Percentiles rank a stretch among this genome's conserved stretches.
Evolutionary conservation across 2,329 filamentous ascomycete genomes (phyloP).

Genomic region (Atkinsonella hypoxylon): DNA sequence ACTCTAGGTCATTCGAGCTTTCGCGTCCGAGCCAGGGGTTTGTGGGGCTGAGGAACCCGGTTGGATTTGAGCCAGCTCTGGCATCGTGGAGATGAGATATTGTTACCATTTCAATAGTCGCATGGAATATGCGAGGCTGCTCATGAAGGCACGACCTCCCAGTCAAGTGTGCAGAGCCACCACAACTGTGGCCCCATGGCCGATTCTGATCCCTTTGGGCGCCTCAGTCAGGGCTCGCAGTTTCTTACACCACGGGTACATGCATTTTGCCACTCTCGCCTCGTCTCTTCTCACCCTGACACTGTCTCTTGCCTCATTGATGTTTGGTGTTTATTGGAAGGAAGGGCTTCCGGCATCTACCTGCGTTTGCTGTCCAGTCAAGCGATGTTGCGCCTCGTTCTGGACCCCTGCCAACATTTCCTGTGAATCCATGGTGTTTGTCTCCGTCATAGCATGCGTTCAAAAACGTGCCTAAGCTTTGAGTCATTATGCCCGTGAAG

Average conservation of each 20-base stretch:
- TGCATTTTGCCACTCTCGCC: neutral
- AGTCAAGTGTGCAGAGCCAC: too few species aligned
- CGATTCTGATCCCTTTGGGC: neutral
- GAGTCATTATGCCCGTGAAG: constrained; percentile 3
- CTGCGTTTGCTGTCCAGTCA: neutral
- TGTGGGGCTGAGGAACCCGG: too few species aligned
- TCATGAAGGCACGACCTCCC: too few species aligned
- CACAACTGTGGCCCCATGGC: too few species aligned
- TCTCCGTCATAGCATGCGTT: constrained; percentile 1
- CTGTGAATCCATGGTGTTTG: neutral
- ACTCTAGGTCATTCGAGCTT: too few species aligned
- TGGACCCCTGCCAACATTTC: neutral
- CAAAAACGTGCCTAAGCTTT: neutral
- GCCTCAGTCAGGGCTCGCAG: neutral
- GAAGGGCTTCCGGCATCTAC: neutral
- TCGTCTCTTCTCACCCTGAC: neutral
- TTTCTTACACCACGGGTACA: neutral
- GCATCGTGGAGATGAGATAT: too few species aligned
- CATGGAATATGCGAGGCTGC: too few species aligned
- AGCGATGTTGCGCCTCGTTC: neutral
- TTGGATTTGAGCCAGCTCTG: too few species aligned
- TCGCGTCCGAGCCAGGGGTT: too few species aligned
- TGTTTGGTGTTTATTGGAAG: neutral
- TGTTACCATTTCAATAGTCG: too few species aligned
- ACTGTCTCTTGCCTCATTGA: neutral